Base-by-base conservation (phyloP, 441 rosid species). In the Populus hybrid region DNA sequence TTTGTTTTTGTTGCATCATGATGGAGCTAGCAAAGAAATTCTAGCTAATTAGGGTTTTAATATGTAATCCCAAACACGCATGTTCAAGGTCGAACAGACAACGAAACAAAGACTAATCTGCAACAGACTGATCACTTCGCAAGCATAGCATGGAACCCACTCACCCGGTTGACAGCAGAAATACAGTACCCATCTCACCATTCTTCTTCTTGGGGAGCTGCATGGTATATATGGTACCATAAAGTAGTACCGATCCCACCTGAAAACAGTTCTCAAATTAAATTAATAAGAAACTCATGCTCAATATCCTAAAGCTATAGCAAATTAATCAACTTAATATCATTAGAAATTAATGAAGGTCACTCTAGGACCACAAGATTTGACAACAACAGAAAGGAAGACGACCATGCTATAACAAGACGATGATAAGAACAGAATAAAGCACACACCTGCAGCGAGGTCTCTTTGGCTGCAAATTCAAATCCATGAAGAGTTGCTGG, bases 1-100 rank as follows among this genome's bases (percentile, higher is more conserved):
- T 35, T 7, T 35, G 38, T 35, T 35, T 35, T 35, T 32, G 20
- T 50, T 5, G 57, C 57, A 14, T 50, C 57, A 50, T 38, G 57
- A 0, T 50, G 20, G 57, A 50, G 57, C 57, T 14, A 50, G 38
- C 23, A 67, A 67, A 67, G 70, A 30, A 67, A 67, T 35, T 67
- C n/a, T 35, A 30, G 9, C 20, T 67, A 67, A 67, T 30, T 67
- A 67, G 70, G 32, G 40, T 16, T 67, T 67, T 67, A 67, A 14
- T 30, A 50, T 14, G 0, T 11, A 5, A 20, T 1, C 5, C n/a
- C 21, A 18, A 40, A 30, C 12, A 36, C 42, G 8, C 5, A 23
- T 50, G n/a, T 75, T 73, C 87, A 77, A 86, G 89, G 89, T 75
- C 89, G 89, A 86, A 86, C 89, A 86, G 89, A 86, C 89, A 86